Base-by-base conservation (phyloP, 257 asterid genomes). In the Ehretia macrophylla region DNA sequence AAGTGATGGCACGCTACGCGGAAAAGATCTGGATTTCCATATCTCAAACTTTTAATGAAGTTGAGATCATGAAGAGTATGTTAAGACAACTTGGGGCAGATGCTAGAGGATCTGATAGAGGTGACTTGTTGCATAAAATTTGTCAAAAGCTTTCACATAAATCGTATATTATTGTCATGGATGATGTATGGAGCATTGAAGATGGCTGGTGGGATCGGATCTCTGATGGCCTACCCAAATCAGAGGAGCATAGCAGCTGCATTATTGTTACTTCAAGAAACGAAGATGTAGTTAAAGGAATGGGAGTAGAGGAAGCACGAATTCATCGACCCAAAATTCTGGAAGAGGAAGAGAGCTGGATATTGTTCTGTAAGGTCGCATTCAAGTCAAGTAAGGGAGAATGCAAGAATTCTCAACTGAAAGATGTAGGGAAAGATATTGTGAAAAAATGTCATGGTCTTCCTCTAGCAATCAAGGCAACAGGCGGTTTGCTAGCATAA, bases 391-490 rank as follows among this genome's bases (percentile, higher is more conserved):
- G 17, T 21, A 37, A 56, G 40, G 63, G 37, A 0, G 55, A 60
- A 68, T 39, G 21, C 21, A 49, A 44, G 6, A 9, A 51, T 13
- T 0, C 56, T 35, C 51, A 44, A 20, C 49, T 68, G 17, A 65
- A 52, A 11, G 56, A 55, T n/a, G 50, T 38, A 16, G 72, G 75
- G 8, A 68, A 32, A 22, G 53, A 59, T 66, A 68, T 68, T 14
- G 61, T 68, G 16, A 10, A 14, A 1, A 73, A 68, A 61, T 73
- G 79, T 49, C 51, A 51, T 18, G 71, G 68, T 23, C 75, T 73
- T 65, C 72, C 79, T 5, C 44, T 68, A n/a, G 68, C 79, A 44
- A 68, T 73, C 71, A 73, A 73, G 64, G 55, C 64, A 19, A 55
- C 62, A 14, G 71, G 71, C 21, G 74, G 78, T 22, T 13, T 73